Evolutionary conservation across 1,284 basidiomycete genomes (phyloP).

Genomic region (Ustilago shanxiensis): DNA sequence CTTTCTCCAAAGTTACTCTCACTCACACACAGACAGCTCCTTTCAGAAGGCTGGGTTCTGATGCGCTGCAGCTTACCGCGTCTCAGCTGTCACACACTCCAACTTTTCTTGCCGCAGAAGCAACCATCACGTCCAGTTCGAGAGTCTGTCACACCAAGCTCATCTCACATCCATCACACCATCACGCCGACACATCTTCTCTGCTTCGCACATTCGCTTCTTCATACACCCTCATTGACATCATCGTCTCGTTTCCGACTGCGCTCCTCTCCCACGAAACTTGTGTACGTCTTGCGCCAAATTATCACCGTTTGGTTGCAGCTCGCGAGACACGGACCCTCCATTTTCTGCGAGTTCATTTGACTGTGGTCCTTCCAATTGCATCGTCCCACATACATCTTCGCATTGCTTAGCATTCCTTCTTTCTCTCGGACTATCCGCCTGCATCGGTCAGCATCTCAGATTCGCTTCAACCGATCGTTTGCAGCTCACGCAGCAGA

Average conservation of each 20-base stretch:
- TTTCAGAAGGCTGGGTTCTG: not conserved
- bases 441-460: not conserved
- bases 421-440: not conserved
- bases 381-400: not conserved
- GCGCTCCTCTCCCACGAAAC: not conserved
- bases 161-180: not conserved
- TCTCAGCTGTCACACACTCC: not conserved
- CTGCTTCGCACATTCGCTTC: not conserved
- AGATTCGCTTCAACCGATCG: not conserved
- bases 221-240: not conserved
- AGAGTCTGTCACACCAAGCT: not conserved
- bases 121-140: not conserved
- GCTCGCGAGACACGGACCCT: slow-evolving; percentile 2
- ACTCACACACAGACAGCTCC: too few relatives aligned
- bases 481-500: not conserved
- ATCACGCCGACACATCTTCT: not conserved
- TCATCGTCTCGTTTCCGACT: not conserved
- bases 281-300: not conserved
- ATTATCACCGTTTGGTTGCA: not conserved
- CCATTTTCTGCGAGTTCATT: slow-evolving; percentile 1
- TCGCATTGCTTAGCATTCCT: not conserved
- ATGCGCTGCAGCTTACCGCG: slow-evolving; percentile 4
- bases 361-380: not conserved
- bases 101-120: not conserved
- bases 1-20: not conserved